Percentiles rank a stretch among this genome's conserved stretches.
These are phyloP conservation scores for Xylariomycetidae sp. DNA, from an alignment of 2,329 filamentous ascomycete species.

Conservation along the genomic window DNA sequence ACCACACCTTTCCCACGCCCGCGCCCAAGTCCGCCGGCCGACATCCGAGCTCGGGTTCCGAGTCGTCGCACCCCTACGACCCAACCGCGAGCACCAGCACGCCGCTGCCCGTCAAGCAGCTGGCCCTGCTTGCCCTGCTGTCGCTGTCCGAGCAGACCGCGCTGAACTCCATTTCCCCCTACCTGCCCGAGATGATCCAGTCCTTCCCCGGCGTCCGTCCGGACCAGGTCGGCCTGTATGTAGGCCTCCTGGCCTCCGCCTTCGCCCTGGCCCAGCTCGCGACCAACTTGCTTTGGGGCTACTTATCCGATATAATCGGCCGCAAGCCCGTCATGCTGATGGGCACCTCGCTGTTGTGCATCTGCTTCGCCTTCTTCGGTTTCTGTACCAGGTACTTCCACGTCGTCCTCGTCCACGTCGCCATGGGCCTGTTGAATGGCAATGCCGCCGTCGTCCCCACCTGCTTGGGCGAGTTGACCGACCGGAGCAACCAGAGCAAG, in stretches of 20 bases:
- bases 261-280: constrained; percentile 90
- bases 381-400: constrained; percentile 81
- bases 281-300: constrained; percentile 90
- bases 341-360: constrained; percentile 76
- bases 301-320: constrained; percentile 71
- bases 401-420: constrained; percentile 73
- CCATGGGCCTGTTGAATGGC: constrained; percentile 92
- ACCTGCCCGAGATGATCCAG: constrained; percentile 86
- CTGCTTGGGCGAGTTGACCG: constrained; percentile 89
- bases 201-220: constrained; percentile 74
- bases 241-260: constrained; percentile 81
- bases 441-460: constrained; percentile 94
- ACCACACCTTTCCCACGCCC: constrained; percentile 75
- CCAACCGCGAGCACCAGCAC: constrained; percentile 48
- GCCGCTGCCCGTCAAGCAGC: constrained; percentile 75
- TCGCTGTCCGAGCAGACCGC: constrained; percentile 93
- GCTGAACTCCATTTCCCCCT: constrained; percentile 92
- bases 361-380: constrained; percentile 80
- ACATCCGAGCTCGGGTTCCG: constrained; percentile 26
- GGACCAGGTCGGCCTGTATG: constrained; percentile 73
- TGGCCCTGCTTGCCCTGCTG: constrained; percentile 78
- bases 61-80: constrained; percentile 22
- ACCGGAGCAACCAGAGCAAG: constrained; percentile 86
- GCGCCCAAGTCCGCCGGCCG: constrained; percentile 60
- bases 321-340: constrained; percentile 76